Conservation (phyloP, 805 yeast genomes). For the Candida succiphila region DNA sequence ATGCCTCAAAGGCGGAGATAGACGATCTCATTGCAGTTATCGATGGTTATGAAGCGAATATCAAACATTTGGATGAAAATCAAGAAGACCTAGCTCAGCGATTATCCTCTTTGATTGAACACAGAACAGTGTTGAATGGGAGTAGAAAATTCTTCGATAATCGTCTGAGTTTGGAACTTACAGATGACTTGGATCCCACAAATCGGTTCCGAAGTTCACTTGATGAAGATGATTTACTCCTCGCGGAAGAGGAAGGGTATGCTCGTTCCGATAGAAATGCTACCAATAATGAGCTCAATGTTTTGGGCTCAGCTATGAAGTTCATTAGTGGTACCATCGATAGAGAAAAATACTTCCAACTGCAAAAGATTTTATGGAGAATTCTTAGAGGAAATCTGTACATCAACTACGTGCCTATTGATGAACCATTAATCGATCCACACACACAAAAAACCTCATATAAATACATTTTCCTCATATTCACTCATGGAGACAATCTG, state of each 20-base stretch:
- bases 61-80: conserved; percentile 61
- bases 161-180: conserved; percentile 20
- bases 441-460: conserved; percentile 42
- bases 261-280: background rate
- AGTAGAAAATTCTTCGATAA: conserved; percentile 25
- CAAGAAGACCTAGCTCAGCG: conserved; percentile 48
- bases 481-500: conserved; percentile 80
- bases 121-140: conserved; percentile 43
- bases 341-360: conserved; percentile 53
- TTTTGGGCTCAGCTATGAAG: conserved; percentile 26
- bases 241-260: conserved; percentile 16
- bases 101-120: conserved; percentile 55
- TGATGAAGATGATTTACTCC: conserved; percentile 15
- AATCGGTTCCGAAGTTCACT: conserved; percentile 14
- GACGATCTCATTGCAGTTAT: conserved; percentile 61
- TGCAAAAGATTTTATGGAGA: conserved; percentile 87
- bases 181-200: conserved; percentile 14
- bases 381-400: conserved; percentile 85
- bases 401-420: conserved; percentile 66
- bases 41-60: conserved; percentile 57
- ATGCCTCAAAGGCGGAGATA: conserved; percentile 44
- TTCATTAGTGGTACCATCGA: conserved; percentile 76
- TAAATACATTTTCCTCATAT: conserved; percentile 79
- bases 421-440: conserved; percentile 54
- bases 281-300: conserved; percentile 19